A percentile compares a stretch with the other conserved stretches of the same genome.
These are phyloP conservation scores for Penicillium corylophilum DNA, from an alignment of 2,329 filamentous ascomycete species.

Conservation along the genomic window DNA sequence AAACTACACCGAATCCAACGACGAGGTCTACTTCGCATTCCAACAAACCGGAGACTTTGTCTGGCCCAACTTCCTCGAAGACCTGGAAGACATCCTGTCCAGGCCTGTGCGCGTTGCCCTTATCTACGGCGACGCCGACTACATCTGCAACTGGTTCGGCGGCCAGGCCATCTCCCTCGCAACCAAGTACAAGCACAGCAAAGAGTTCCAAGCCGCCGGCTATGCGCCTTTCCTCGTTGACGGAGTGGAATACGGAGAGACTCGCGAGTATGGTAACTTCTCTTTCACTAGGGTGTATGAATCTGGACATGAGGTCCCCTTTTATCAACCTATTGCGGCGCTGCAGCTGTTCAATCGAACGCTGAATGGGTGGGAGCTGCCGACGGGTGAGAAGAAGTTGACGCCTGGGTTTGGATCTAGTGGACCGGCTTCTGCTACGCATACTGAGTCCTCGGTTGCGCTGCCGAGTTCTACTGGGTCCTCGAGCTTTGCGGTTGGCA, in stretches of 20 bases:
- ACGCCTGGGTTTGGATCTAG: slow-evolving; percentile 39
- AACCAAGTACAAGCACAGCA: slow-evolving; percentile 52
- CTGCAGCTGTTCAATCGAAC: slow-evolving; percentile 63
- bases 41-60: slow-evolving; percentile 60
- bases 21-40: slow-evolving; percentile 49
- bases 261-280: slow-evolving; percentile 74
- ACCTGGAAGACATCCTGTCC: slow-evolving; percentile 60
- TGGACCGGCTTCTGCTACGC: slow-evolving; percentile 45
- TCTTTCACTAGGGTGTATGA: slow-evolving; percentile 67
- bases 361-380: slow-evolving; percentile 55
- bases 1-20: slow-evolving; percentile 55
- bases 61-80: slow-evolving; percentile 59
- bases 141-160: slow-evolving; percentile 62
- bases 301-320: slow-evolving; percentile 62
- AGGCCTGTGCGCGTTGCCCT: slow-evolving; percentile 67
- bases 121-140: slow-evolving; percentile 65
- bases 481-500: not conserved
- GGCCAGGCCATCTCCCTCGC: slow-evolving; percentile 70
- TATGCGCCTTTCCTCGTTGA: slow-evolving; percentile 73
- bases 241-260: slow-evolving; percentile 64
- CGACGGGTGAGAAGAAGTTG: slow-evolving; percentile 49
- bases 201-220: slow-evolving; percentile 64
- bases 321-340: slow-evolving; percentile 58
- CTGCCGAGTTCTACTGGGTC: slow-evolving; percentile 26
- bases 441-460: slow-evolving; percentile 44